phyloP scores from a whole-genome alignment of 225 moss, liverwort and hornwort species.

The Lunularia cruciata region DNA sequence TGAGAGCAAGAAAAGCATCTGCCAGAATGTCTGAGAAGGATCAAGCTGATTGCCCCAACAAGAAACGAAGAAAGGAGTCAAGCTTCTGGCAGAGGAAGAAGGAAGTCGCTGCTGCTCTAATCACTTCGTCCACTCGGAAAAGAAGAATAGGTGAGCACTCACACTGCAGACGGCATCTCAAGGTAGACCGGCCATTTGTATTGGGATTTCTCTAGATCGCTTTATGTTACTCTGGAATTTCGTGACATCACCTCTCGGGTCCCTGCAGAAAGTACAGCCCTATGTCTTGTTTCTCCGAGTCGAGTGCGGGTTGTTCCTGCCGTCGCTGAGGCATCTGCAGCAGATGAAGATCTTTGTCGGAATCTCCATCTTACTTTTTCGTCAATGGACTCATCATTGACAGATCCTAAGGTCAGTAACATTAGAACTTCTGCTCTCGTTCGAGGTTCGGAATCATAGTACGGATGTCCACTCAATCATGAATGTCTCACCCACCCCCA shows the following conservation, averaged over 20 bases:
- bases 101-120: constrained; percentile 42
- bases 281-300: constrained; percentile 40
- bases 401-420: constrained; percentile 28
- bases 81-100: constrained; percentile 45
- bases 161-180: neutral
- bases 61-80: constrained; percentile 40
- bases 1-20: constrained; percentile 43
- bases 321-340: constrained; percentile 27
- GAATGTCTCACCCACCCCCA: too few species aligned
- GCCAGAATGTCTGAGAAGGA: constrained; percentile 39
- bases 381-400: constrained; percentile 34
- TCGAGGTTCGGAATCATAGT: too few species aligned
- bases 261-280: constrained; percentile 34
- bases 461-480: too few species aligned
- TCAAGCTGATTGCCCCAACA: constrained; percentile 25
- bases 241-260: neutral
- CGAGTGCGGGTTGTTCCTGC: constrained; percentile 33
- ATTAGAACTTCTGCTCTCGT: too few species aligned
- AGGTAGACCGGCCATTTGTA: too few species aligned
- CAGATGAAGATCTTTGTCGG: constrained; percentile 36
- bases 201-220: neutral
- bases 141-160: constrained; percentile 37
- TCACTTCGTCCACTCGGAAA: constrained; percentile 38
- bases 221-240: neutral
- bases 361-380: constrained; percentile 41